Evolutionary conservation across 2,329 filamentous ascomycete species (phyloP).

Genomic region (Exophiala phaeomuriformis): DNA sequence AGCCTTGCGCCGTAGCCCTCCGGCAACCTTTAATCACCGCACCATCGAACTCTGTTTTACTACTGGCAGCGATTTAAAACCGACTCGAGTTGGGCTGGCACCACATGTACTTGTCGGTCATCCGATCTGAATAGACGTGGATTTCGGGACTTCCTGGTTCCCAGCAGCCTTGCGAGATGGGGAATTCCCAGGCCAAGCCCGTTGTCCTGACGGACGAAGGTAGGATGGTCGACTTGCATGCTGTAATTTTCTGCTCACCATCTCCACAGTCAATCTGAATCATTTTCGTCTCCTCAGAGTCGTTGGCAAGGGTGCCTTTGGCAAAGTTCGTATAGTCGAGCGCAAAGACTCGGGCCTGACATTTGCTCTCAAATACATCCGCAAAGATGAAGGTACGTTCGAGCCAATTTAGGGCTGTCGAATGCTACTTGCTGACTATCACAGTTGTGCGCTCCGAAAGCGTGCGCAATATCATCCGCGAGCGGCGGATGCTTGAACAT

Average conservation of each 20-base stretch:
- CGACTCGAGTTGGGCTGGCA: neutral
- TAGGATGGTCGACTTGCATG: constrained; percentile 41
- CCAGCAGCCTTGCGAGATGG: constrained; percentile 53
- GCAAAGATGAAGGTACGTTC: constrained; percentile 86
- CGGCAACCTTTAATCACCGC: neutral
- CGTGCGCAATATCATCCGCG: constrained; percentile 94
- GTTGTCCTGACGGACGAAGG: constrained; percentile 89
- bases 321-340: constrained; percentile 97
- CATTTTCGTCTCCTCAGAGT: constrained; percentile 93
- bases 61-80: neutral
- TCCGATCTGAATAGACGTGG: neutral
- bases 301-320: constrained; percentile 95
- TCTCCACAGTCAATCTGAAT: constrained; percentile 76
- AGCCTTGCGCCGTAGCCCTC: neutral
- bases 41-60: neutral
- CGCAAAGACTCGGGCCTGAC: constrained; percentile 89
- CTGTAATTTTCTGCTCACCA: neutral
- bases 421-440: constrained; percentile 18
- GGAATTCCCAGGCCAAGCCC: constrained; percentile 90
- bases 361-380: constrained; percentile 96
- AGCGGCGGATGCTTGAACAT: constrained; percentile 95
- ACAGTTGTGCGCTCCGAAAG: constrained; percentile 93
- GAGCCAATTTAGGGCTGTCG: constrained; percentile 12
- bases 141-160: neutral
- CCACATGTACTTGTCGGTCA: neutral